Percentiles rank a stretch among this genome's conserved stretches.
Conservation (phyloP, 805 yeast species). For the Cyberlindnera saturnus region DNA sequence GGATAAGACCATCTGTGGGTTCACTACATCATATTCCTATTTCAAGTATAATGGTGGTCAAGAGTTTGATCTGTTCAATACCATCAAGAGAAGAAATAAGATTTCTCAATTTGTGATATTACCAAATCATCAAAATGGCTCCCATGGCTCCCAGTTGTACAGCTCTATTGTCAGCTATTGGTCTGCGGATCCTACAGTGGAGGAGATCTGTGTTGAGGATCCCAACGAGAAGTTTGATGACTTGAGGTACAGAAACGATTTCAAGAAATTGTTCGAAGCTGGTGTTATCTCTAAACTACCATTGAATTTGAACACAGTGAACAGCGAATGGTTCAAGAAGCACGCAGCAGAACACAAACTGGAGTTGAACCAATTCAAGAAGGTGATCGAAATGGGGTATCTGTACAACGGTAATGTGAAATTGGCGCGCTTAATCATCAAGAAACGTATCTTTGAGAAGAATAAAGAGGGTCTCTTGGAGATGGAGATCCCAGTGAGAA, state of each 20-base stretch:
- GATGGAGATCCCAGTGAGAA: constrained; percentile 55
- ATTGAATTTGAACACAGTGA: constrained; percentile 20
- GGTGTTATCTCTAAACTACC: constrained; percentile 27
- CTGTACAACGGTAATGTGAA: constrained; percentile 30
- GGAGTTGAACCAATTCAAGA: constrained; percentile 70
- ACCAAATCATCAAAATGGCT: constrained; percentile 75
- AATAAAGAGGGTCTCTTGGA: constrained; percentile 73
- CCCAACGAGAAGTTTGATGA: constrained; percentile 92
- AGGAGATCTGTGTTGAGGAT: constrained; percentile 86
- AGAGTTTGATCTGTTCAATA: constrained; percentile 38
- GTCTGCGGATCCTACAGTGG: constrained; percentile 43
- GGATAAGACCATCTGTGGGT: constrained; percentile 55
- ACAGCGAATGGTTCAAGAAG: constrained; percentile 33
- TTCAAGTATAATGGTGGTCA: constrained; percentile 62
- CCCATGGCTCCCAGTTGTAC: constrained; percentile 69
- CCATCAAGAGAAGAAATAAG: constrained; percentile 48
- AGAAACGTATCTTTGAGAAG: constrained; percentile 67
- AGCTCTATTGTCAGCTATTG: constrained; percentile 48
- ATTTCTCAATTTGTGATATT: constrained; percentile 83
- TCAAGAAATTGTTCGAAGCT: constrained; percentile 38
- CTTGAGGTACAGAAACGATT: constrained; percentile 77
- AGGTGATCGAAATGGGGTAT: constrained; percentile 73
- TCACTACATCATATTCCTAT: constrained; percentile 76
- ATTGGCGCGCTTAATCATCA: constrained; percentile 51
- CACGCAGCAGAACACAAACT: constrained; percentile 45